Evolutionary conservation across 148 eudicot genomes (phyloP), one percentile per base, ranked within the genome.

Genomic region (Rhododendron simsii): DNA sequence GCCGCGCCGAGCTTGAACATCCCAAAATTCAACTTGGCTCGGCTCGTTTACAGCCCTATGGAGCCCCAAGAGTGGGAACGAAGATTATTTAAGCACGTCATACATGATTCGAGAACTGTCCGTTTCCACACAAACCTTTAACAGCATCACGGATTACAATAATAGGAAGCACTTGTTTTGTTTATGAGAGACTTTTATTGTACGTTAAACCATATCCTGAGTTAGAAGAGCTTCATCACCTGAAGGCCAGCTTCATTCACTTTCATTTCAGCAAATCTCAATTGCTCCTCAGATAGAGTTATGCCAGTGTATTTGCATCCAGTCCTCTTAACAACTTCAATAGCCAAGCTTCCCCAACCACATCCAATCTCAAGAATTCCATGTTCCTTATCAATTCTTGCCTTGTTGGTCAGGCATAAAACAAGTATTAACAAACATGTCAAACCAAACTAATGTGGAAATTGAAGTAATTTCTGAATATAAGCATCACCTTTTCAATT

Each of bases 221-320:
- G 16, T 15, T 16, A 7, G 20, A 85, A 78, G 39, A 85, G 14
- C 45, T 4, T 0, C 15, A 45, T 16, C 65, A 96, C 99, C 96
- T 97, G 96, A 53, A 95, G 92, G 57, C 98, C 99, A 83, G 94
- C 98, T 85, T 95, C 94, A 85, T 98, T 91, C 2, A 98, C 98
- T 91, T 91, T 93, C 37, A 86, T 78, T 86, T 98, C 90, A 63
- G 99, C 98, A 88, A 86, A 92, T 93, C 78, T 93, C 16, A 95
- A 90, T 81, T 98, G 99, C 85, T 98, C 92, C 87, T 90, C 92
- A 4, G 99, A 95, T 20, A 98, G 87, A 37, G 98, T 98, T 79
- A 98, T 95, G 26, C 99, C 99, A 2, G 99, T 98, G 85, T 98
- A 98, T 87, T 89, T 93, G 90, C 99, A 98, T 55, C 99, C 99